Percentiles rank a stretch among this genome's conserved stretches.
phyloP scores from a whole-genome alignment of 495 filamentous ascomycete species.

The Xylaria nigripes region DNA sequence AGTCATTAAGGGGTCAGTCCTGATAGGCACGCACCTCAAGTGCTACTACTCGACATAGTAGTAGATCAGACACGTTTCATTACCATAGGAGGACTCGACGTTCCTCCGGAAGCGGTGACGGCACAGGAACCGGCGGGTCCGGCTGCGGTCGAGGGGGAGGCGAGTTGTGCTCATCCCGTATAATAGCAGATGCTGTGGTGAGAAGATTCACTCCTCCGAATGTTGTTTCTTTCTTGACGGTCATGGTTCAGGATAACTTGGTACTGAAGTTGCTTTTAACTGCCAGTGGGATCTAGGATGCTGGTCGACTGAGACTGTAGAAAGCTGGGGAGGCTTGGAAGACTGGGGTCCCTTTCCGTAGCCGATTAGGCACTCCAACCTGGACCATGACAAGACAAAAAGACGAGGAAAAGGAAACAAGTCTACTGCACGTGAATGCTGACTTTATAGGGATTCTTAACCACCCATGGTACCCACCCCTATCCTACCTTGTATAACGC shows the following conservation, averaged over 20 bases:
- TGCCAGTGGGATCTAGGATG: not conserved
- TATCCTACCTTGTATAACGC: not conserved
- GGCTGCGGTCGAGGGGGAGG: constrained; percentile 1
- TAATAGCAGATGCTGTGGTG: not conserved
- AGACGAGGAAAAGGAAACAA: not conserved
- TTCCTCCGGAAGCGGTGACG: not conserved
- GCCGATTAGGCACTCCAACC: not conserved
- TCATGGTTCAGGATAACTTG: not conserved
- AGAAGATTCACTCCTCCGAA: not conserved
- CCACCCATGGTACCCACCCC: constrained; percentile 10
- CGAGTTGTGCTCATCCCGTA: not conserved
- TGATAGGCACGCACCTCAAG: not conserved
- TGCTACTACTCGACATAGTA: not conserved
- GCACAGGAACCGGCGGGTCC: constrained; percentile 4
- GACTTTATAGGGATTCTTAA: not conserved
- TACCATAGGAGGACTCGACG: not conserved
- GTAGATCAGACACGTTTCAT: not conserved
- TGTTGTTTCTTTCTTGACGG: not conserved
- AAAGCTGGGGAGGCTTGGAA: not conserved
- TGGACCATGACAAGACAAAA: not conserved
- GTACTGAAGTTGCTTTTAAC: not conserved
- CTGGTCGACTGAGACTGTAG: not conserved
- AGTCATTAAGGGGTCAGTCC: not conserved
- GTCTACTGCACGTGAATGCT: not conserved
- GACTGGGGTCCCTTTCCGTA: constrained; percentile 1